Percentiles rank a stretch among this genome's conserved stretches.
phyloP scores from a whole-genome alignment of 2,329 filamentous ascomycete species.

The Diaporthe amygdali region DNA sequence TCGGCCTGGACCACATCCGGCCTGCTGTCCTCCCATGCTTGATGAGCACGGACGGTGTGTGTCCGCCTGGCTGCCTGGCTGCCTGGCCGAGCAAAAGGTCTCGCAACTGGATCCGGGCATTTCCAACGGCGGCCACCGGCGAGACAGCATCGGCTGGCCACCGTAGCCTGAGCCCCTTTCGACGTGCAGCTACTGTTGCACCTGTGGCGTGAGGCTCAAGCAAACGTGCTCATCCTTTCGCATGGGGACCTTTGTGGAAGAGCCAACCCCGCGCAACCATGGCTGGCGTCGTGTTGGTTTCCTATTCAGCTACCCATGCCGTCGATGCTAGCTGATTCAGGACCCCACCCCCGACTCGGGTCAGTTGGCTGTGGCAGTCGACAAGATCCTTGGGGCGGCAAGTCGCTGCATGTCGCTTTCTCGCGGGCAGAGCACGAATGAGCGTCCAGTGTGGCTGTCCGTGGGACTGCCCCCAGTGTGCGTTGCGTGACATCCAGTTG shows the following conservation, averaged over 20 bases:
- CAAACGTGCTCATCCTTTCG: constrained; percentile 4
- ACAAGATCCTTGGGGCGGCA: neutral
- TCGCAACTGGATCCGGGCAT: neutral
- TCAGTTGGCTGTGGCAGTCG: constrained; percentile 2
- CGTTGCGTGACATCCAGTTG: constrained; percentile 7
- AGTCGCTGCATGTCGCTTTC: constrained; percentile 13
- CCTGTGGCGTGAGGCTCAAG: constrained; percentile 18
- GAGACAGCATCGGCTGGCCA: constrained; percentile 8
- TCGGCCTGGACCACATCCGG: neutral
- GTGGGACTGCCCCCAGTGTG: neutral
- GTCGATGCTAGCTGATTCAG: constrained; percentile 17
- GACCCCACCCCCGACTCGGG: constrained; percentile 9
- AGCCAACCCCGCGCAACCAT: neutral
- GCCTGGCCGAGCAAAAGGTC: neutral
- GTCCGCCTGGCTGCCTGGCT: constrained; percentile 17
- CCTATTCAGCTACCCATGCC: constrained; percentile 8
- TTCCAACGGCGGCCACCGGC: neutral
- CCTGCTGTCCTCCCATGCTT: neutral
- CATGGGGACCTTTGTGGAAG: neutral
- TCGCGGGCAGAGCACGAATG: constrained; percentile 16
- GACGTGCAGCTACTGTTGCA: constrained; percentile 11
- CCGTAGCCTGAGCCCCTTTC: constrained; percentile 10
- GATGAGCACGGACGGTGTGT: neutral
- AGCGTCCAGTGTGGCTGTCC: neutral
- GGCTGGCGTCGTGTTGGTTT: neutral